Percentiles rank a stretch among this genome's conserved stretches.
These are phyloP conservation scores for Lotmaria passim DNA, from an alignment of 208 protist genomes.

Conservation along the genomic window DNA sequence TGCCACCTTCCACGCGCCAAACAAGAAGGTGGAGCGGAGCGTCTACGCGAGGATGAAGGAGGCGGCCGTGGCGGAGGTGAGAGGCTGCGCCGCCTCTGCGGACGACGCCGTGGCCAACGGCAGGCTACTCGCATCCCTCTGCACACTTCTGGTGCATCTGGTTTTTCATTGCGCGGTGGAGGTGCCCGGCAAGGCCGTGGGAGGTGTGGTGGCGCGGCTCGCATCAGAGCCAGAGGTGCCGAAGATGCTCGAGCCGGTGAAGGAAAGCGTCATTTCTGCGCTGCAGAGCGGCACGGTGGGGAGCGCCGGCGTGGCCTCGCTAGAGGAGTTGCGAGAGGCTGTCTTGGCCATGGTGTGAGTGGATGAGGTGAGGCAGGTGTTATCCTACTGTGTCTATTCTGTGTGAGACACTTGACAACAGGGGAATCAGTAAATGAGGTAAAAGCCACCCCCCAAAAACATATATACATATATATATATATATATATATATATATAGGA, in stretches of 20 bases:
- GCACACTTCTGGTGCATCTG: constrained; percentile 54
- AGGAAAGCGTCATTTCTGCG: constrained; percentile 44
- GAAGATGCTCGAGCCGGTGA: constrained; percentile 31
- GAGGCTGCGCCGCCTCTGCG: constrained; percentile 26
- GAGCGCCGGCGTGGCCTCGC: constrained; percentile 22
- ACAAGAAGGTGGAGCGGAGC: constrained; percentile 77
- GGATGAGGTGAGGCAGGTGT: not conserved
- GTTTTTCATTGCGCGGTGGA: constrained; percentile 62
- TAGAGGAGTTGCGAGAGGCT: constrained; percentile 48
- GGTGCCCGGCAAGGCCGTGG: constrained; percentile 65
- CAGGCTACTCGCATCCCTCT: constrained; percentile 51
- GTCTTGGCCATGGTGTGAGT: constrained; percentile 23
- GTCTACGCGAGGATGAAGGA: constrained; percentile 44
- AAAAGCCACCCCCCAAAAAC: too few species aligned
- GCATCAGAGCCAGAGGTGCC: constrained; percentile 33
- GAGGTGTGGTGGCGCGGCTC: constrained; percentile 54
- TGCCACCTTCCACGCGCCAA: constrained; percentile 63
- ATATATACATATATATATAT: too few species aligned
- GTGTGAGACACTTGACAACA: too few species aligned
- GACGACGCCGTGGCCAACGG: constrained; percentile 46
- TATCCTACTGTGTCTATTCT: not conserved
- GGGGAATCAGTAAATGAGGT: too few species aligned
- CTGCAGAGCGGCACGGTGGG: constrained; percentile 40
- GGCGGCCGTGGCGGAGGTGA: constrained; percentile 29
- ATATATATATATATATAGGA: too few species aligned